Evolutionary conservation across 2,329 filamentous ascomycete species (phyloP), one percentile per base, ranked within the genome.

Genomic region (Colletotrichum orbiculare): DNA sequence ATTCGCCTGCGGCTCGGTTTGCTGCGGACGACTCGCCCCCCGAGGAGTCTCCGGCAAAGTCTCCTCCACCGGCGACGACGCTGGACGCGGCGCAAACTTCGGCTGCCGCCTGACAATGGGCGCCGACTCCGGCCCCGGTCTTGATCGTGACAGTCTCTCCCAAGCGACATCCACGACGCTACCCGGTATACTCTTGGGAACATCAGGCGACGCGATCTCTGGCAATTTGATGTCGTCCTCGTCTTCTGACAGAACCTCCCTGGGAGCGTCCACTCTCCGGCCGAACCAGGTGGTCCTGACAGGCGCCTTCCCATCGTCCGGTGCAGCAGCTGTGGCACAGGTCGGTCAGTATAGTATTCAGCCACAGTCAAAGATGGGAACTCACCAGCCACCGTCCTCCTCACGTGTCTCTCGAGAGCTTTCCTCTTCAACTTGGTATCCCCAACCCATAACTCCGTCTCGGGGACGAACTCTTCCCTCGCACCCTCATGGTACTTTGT

Each of bases 401-500:
- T 35, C 45, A 53, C n/a, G 6, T 48, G 39, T 41, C 64, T 39
- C 54, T 76, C 73, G 12, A 77, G 37, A 9, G 54, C 60, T 47
- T 66, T 70, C 63, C 68, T 70, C 66, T 77, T 74, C 37, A 42
- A 69, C 70, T 9, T 75, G 15, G 15, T 77, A 45, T 75, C 72
- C 6, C 74, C 75, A 33, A 68, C 67, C 71, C 73, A 72, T 54
- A 71, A 76, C 54, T 71, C 68, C 11, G 65, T 57, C 34, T 59
- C 74, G 71, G 4, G 71, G 70, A 66, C 54, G 39, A 75, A 75
- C 55, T 15, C 65, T 46, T 15, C 66, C 35, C 25, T 64, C 49
- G 39, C 13, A 12, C 9, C 45, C 42, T 60, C 58, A 15, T 67
- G 57, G 34, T 61, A 61, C 2, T 81, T 85, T 9, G 83, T 82